Evolutionary conservation across 2,329 filamentous ascomycete genomes (phyloP), one percentile per base, ranked within the genome.

Genomic region (Colletotrichum orchidophilum): DNA sequence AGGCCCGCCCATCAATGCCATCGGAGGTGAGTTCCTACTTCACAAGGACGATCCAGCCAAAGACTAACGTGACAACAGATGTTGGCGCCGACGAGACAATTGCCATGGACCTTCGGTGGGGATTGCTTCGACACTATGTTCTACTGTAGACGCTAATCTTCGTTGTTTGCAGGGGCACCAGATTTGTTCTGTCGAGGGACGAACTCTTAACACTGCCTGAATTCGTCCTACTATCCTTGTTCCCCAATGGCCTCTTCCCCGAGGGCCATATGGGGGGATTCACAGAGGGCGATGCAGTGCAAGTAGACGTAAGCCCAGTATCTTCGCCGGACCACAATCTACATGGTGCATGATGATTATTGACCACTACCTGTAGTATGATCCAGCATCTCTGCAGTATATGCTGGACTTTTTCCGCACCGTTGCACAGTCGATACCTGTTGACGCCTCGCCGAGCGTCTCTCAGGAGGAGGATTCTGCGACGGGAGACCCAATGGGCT

Each of bases 391-490:
- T 58, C 90, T 99, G 66, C 95, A 98, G 83, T 99, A 98, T 85
- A 99, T 99, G 96, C 90, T 99, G 74, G 96, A 98, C 78, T 99
- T 99, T 83, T 99, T 99, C 86, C 93, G 96, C 74, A 92, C 92
- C 75, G 96, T 99, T 74, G 96, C 96, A 64, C 95, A 98, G 82
- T 96, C 95, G n/a, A 98, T 99, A 75, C 94, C 94, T 11, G 88
- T 90, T 52, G 91, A 94, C 73, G 85, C 89, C 33, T 94, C 93
- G 63, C 90, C 92, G 39, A 89, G 87, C 67, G 84, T 89, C 42
- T 90, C 90, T 2, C 87, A 90, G 73, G 90, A 94, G 72, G 84
- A 89, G 72, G 87, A 92, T 63, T 76, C 84, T 76, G 90, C 87
- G 55, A 87, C 89, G 21, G 91, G 93, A 73, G 95, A 97, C 80